phyloP scores from a whole-genome alignment of 495 filamentous ascomycete genomes.

The Penicillium cosmopolitanum region DNA sequence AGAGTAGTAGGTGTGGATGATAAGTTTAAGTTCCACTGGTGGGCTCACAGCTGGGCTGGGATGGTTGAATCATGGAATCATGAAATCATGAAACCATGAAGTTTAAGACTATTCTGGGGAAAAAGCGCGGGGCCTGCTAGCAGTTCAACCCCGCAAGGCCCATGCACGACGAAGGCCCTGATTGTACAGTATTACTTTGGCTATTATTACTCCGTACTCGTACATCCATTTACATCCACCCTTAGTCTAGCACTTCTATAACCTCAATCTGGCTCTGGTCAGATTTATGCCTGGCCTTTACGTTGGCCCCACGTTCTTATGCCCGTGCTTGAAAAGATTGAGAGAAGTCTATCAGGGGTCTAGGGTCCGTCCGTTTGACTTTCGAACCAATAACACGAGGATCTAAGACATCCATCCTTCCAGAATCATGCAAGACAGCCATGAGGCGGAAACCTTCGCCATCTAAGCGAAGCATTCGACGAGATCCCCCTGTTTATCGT shows the following conservation, averaged over 20 bases:
- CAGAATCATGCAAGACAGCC: slow-evolving; percentile 8
- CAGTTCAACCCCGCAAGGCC: slow-evolving; percentile 25
- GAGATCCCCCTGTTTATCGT: slow-evolving; percentile 17
- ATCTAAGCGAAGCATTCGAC: slow-evolving; percentile 17
- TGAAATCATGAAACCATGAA: not conserved
- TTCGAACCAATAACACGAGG: slow-evolving; percentile 10
- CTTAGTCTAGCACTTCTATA: slow-evolving; percentile 12
- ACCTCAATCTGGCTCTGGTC: slow-evolving; percentile 11
- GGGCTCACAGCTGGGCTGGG: too few species aligned
- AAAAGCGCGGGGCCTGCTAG: slow-evolving; percentile 20
- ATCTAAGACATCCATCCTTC: slow-evolving; percentile 11
- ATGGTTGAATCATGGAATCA: not conserved
- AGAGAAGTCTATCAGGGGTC: not conserved
- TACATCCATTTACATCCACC: not conserved
- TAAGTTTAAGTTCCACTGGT: not conserved
- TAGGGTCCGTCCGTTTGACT: not conserved
- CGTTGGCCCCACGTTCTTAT: not conserved
- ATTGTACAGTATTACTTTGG: not conserved
- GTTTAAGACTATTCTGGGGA: slow-evolving; percentile 26
- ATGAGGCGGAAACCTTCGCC: slow-evolving; percentile 7
- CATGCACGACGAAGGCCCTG: slow-evolving; percentile 20
- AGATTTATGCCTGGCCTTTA: slow-evolving; percentile 15
- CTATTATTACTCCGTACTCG: too few species aligned
- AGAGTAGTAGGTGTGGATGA: not conserved
- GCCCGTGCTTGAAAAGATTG: not conserved